Base-by-base conservation (phyloP, 352 stramenopile genomes). In the Pythium inflatum region DNA sequence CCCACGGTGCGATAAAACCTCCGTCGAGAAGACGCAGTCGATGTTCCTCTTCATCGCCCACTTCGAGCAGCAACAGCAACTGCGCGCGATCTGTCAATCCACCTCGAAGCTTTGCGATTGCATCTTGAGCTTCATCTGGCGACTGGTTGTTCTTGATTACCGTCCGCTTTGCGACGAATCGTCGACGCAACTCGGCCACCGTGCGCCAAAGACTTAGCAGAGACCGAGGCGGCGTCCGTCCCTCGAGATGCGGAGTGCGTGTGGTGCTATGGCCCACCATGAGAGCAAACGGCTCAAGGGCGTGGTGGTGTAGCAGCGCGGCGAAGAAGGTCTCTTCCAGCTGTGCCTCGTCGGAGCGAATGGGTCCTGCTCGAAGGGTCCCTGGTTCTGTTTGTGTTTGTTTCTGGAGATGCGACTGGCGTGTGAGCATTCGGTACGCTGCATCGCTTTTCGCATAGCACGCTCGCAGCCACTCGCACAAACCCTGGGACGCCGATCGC, bases 391-490 rank as follows among this genome's bases (percentile, higher is more conserved):
- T 3, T 27, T 24, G 31, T 11, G 46, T n/a, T 40, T 58, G 48
- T 36, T 66, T 48, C 8, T 70, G 60, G 2, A 58, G 66, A n/a
- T 81, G 70, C 9, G 73, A 50, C 30, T 88, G 80, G 0, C 83
- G 81, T 14, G 82, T 18, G 4, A 93, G 71, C 79, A 95, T 92
- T 18, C 85, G 80, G 65, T 95, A 95, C 13, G 80, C 77, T 2
- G 78, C 28, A 22, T 95, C 83, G 34, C 64, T 77, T 41, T 74
- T 81, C 0, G 75, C 72, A 34, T 93, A 87, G 33, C 55, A 60
- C 7, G 77, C 64, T 57, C 83, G 76, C 0, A 93, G 63, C 85
- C 83, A 91, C 12, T 83, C 58, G 38, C 83, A 93, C 0, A 94
- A 33, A 27, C n/a, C 0, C 4, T 48, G 25, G 4, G 57, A 22